phyloP scores from a whole-genome alignment of 177 flowering plant species.

The Vitis hybrid region DNA sequence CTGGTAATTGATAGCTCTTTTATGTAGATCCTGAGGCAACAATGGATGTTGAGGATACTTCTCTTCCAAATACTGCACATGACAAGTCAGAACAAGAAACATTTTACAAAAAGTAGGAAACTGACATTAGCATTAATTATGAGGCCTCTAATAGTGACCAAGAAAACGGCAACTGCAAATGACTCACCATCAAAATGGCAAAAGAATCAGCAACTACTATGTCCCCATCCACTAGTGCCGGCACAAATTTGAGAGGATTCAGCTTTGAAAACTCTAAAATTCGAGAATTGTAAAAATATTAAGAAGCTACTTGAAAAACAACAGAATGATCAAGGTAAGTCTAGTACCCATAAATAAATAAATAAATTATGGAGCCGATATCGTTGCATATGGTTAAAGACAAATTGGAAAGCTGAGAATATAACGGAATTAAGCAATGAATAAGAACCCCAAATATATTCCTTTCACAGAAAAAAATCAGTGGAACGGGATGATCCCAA shows the following conservation, averaged over 20 bases:
- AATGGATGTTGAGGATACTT: constrained; percentile 77
- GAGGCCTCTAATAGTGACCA: neutral
- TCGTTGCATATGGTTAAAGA: too few relatives aligned
- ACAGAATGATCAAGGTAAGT: neutral
- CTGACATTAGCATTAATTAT: neutral
- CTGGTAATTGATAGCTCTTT: constrained; percentile 76
- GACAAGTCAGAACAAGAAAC: too few relatives aligned
- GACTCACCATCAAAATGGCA: constrained; percentile 74
- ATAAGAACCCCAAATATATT: too few relatives aligned
- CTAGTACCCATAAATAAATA: too few relatives aligned
- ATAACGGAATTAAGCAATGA: too few relatives aligned
- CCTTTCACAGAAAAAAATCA: too few relatives aligned
- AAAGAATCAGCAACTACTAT: constrained; percentile 70
- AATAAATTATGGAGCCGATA: too few relatives aligned
- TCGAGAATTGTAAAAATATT: neutral
- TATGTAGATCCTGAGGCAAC: constrained; percentile 69
- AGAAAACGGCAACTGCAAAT: neutral
- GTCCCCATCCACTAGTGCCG: constrained; percentile 74
- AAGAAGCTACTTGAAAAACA: neutral
- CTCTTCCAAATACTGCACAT: constrained; percentile 78
- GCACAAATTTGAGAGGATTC: constrained; percentile 75
- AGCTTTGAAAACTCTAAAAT: constrained; percentile 61
- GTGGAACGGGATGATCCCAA: too few relatives aligned
- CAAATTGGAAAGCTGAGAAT: too few relatives aligned
- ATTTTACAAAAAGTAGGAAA: neutral